Percentiles rank a stretch among this genome's conserved stretches.
Evolutionary conservation across 768 basidiomycete species (phyloP).

Genomic region (Termitomyces heimii): DNA sequence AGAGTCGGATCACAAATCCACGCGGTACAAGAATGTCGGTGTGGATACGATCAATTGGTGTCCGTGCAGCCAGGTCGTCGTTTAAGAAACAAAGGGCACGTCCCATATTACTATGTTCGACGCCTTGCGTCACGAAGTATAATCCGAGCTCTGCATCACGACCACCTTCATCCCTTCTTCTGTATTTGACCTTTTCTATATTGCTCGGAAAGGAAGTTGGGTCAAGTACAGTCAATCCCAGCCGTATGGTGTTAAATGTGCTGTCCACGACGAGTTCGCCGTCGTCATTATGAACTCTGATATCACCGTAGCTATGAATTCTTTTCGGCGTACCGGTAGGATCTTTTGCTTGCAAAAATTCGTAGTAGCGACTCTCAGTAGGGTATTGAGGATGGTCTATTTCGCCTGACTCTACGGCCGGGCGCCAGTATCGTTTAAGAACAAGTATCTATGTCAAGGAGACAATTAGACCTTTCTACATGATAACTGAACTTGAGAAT

Average conservation of each 20-base stretch:
- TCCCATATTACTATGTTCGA: not conserved
- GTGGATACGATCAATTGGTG: not conserved
- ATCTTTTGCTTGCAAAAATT: not conserved
- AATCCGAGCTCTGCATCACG: not conserved
- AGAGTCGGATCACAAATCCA: not conserved
- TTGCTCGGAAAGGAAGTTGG: not conserved
- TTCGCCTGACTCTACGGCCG: no score
- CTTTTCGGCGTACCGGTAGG: not conserved
- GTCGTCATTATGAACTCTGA: not conserved
- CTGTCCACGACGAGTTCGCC: not conserved
- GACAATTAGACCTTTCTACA: not conserved
- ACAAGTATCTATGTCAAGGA: not conserved
- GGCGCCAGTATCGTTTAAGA: not conserved
- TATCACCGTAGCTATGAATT: not conserved
- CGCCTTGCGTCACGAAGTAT: no score
- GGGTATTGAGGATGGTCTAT: no score
- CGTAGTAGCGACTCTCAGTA: not conserved
- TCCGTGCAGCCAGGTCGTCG: not conserved
- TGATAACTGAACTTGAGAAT: not conserved
- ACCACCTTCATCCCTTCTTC: not conserved
- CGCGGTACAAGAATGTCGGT: not conserved
- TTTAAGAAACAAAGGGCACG: not conserved
- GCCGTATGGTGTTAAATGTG: not conserved
- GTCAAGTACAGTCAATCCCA: not conserved
- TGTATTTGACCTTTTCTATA: not conserved